Base-by-base conservation (phyloP, 768 basidiomycete genomes). In the Terana coerulea region DNA sequence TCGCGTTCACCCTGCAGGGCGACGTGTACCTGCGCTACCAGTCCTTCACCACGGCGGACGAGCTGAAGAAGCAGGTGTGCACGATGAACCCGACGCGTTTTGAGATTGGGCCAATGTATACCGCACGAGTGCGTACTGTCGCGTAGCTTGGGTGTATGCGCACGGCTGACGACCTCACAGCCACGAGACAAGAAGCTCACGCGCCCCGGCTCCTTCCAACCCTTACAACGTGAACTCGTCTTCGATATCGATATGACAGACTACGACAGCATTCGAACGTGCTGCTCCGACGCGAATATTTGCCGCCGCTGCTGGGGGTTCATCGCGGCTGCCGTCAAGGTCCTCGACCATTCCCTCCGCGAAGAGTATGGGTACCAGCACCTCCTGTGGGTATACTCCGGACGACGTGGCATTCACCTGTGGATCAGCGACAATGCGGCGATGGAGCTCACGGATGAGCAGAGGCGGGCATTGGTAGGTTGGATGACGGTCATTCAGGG, bases 161-260 rank as follows among this genome's bases (percentile, higher is more conserved):
- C n/a, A n/a, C n/a, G n/a, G 10, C 49, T 30, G 21, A 29, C 21
- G 6, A 21, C 43, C 14, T 51, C 49, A 3, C 64, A 97, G 92
- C 95, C 95, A 2, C 77, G 83, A 61, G 95, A 98, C 73, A 88
- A 81, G 65, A 95, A 95, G 63, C 86, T 89, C 0, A 75, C 91
- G 9, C 81, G 82, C 10, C 72, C 84, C n/a, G 69, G 72, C 2
- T 76, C 76, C 0, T 84, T 98, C 58, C 74, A 77, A 37, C 93
- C 97, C 0, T 66, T 80, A 29, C 79, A 82, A 56, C 86, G 97
- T 52, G 97, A 98, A 66, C 85, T 99, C 36, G 95, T 98, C 0
- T 97, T 99, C 66, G 97, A 99, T 81, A 98, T 99, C 65, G 97
- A 99, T 70, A 98, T 99, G 97, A 95, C 97, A 14, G 97, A 99